Percentiles rank a stretch among this genome's conserved stretches.
Evolutionary conservation across 169 alveolate species (phyloP).

Genomic region (Eimeria falciformis): DNA sequence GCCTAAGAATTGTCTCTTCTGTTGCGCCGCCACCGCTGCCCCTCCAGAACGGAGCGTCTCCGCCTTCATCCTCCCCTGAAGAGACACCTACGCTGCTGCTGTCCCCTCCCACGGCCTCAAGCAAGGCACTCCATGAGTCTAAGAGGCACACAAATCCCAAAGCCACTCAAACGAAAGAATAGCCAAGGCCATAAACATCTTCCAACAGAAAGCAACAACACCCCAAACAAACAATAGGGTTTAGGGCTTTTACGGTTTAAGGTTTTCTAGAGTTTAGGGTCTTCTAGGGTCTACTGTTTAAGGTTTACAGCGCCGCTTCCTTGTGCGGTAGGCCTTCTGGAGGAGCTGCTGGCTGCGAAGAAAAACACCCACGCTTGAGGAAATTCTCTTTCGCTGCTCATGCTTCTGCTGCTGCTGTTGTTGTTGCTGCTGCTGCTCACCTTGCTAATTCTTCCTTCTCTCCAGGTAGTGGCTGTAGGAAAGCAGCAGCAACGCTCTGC

Average conservation of each 20-base stretch:
- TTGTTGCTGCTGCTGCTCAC: background rate
- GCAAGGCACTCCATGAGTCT: too few species aligned
- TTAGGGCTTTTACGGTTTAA: too few species aligned
- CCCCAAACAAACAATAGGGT: too few species aligned
- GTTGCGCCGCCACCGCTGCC: constrained; percentile 2
- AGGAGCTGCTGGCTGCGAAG: background rate
- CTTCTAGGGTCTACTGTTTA: too few species aligned
- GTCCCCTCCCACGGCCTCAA: background rate
- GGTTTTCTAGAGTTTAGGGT: too few species aligned
- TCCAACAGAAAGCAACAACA: too few species aligned
- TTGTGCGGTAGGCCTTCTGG: background rate
- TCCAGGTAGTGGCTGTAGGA: background rate
- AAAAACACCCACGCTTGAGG: background rate
- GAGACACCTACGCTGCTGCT: background rate
- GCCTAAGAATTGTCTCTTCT: background rate
- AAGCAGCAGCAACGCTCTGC: background rate
- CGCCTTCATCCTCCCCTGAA: background rate
- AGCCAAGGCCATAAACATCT: too few species aligned
- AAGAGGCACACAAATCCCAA: too few species aligned
- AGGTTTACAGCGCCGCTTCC: background rate
- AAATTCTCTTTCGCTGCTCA: background rate
- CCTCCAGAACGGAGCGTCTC: background rate
- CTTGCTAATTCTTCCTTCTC: background rate
- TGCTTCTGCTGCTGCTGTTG: background rate
- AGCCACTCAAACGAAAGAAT: too few species aligned